Percentiles rank a stretch among this genome's conserved stretches.
These are phyloP conservation scores for Podaxis sp. DNA, from an alignment of 768 basidiomycete genomes.

Conservation along the genomic window DNA sequence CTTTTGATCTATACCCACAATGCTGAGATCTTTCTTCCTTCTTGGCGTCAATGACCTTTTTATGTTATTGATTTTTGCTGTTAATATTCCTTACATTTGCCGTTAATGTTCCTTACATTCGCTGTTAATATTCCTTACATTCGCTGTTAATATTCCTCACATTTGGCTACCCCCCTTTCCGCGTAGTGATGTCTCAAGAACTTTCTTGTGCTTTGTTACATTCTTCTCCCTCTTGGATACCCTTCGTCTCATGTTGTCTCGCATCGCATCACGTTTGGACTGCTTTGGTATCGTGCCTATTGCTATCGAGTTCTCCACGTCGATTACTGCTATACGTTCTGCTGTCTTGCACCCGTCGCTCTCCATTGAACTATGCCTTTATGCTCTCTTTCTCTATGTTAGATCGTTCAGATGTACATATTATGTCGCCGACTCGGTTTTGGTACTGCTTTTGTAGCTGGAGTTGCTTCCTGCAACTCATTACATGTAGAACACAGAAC, in stretches of 20 bases:
- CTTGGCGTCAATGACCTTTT: constrained; percentile 5
- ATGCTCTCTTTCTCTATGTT: constrained; percentile 17
- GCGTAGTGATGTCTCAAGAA: not conserved
- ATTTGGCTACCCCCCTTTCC: not conserved
- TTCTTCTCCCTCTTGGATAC: constrained; percentile 2
- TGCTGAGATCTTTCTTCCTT: constrained; percentile 16
- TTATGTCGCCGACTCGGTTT: constrained; percentile 17
- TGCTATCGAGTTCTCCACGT: constrained; percentile 10
- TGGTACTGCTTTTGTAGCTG: not conserved
- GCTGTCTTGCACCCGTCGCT: not conserved
- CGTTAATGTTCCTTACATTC: constrained; percentile 1
- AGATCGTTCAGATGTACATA: not conserved
- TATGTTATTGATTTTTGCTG: constrained; percentile 1
- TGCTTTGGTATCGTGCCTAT: constrained; percentile 14
- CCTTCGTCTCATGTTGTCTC: not conserved
- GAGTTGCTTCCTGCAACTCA: not conserved
- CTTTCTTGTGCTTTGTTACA: constrained; percentile 1
- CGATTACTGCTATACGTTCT: constrained; percentile 14
- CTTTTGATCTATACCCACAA: constrained; percentile 17
- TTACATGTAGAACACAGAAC: not conserved
- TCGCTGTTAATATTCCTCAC: not conserved
- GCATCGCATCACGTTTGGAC: constrained; percentile 14
- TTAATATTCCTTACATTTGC: not conserved
- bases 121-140: not conserved
- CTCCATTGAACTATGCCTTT: constrained; percentile 16